Base-by-base conservation (phyloP, 1,284 basidiomycete species). In the Inonotus obliquus region DNA sequence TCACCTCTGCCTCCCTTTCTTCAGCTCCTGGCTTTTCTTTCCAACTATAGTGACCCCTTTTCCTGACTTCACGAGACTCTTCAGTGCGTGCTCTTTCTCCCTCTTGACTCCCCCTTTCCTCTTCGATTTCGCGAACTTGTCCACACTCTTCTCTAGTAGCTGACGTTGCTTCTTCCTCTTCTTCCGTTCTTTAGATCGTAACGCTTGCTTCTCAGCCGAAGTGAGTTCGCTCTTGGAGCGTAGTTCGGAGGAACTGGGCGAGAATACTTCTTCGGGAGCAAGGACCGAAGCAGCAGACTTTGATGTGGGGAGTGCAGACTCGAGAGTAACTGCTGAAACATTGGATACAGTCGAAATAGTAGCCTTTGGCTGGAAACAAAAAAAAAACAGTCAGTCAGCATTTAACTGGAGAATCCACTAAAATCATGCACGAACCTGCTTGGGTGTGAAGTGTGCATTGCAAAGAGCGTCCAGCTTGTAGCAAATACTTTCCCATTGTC, bases 371-470 rank as follows among this genome's bases (percentile, higher is more conserved):
- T 96, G 63, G 45, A 23, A 51, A 58, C n/a, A 53, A 45, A 49
- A 32, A 45, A 49, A 32, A 4, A 66, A 60, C 27, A 49, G 59
- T 55, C 32, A 44, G 54, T 21, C 41, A 37, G 54, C 29, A 56
- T 38, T 21, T 3, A 45, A 7, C 23, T 14, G 54, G 7, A 4
- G 32, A 39, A 27, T 10, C 11, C n/a, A 54, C 14, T 45, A 29
- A 23, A 32, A 66, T 68, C 58, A 56, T 52, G 17, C 68, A 75
- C 86, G 65, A 67, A 94, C 94, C 71, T 89, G 86, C 75, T 98
- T 98, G 3, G 97, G 97, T 4, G 93, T 92, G 73, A 95, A 98
- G 75, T 98, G 94, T 2, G 96, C 89, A 71, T 97, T 98, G 72
- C 90, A 92, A 47, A 99, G 77, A 6, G 96, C 94, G 75, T 99